phyloP scores from a whole-genome alignment of 345 rosid genomes.

The Fremontodendron californicum region DNA sequence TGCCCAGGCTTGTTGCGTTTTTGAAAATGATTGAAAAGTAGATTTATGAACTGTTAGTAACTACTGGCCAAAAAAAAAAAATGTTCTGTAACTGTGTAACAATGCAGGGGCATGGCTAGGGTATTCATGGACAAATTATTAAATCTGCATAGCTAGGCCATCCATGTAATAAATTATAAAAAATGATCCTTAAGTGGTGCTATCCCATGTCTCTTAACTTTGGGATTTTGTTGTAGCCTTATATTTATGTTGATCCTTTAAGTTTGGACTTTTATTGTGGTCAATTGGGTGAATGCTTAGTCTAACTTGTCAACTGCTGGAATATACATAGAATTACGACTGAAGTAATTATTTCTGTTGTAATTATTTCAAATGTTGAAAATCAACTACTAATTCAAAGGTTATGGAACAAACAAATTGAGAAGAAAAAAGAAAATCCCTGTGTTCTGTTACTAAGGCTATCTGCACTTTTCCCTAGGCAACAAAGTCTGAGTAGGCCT shows the following conservation, averaged over 20 bases:
- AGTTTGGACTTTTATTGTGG: neutral
- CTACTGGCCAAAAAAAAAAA: neutral
- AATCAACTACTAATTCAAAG: neutral
- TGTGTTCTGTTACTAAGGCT: neutral
- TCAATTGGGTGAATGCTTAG: conserved; percentile 1
- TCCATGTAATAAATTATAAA: neutral
- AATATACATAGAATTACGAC: neutral
- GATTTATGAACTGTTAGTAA: neutral
- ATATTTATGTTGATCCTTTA: neutral
- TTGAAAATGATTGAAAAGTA: neutral
- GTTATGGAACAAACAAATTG: neutral
- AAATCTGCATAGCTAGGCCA: neutral
- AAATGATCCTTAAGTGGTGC: neutral
- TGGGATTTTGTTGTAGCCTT: neutral
- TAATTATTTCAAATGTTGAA: neutral
- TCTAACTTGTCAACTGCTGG: neutral
- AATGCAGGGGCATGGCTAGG: neutral
- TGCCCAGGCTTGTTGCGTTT: neutral
- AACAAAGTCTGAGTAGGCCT: neutral
- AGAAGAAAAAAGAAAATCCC: neutral
- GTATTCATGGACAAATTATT: neutral
- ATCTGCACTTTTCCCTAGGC: neutral
- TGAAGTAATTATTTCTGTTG: neutral
- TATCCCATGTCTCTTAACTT: neutral
- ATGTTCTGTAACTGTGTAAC: neutral